phyloP scores from a whole-genome alignment of 2,329 filamentous ascomycete genomes.

The Ceratocystiopsis brevicomis region DNA sequence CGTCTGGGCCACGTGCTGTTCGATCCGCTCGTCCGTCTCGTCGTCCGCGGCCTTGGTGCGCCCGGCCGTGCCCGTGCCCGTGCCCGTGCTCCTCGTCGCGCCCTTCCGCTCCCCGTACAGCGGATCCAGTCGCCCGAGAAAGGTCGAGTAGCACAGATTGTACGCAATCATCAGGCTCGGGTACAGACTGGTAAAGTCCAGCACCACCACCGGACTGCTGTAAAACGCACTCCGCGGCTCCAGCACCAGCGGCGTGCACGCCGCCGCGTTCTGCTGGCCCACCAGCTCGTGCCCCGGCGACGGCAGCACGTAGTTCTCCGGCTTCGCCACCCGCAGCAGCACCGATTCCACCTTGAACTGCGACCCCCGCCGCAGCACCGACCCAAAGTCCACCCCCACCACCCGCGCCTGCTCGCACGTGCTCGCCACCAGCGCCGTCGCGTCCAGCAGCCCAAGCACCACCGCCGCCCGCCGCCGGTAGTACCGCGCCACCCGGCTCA shows the following conservation, averaged over 20 bases:
- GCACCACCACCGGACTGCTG: conserved; percentile 66
- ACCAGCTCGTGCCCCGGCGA: conserved; percentile 87
- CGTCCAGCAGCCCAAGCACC: conserved; percentile 77
- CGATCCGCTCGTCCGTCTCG: background rate
- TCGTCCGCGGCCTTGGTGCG: background rate
- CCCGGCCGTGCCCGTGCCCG: no score
- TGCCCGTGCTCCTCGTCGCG: background rate
- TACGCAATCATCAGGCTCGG: conserved; percentile 98
- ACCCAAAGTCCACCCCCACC: conserved; percentile 90
- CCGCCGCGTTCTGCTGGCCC: conserved; percentile 79
- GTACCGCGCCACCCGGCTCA: conserved; percentile 60
- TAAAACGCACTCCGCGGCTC: conserved; percentile 94
- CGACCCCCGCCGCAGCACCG: conserved; percentile 82
- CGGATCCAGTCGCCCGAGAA: conserved; percentile 52
- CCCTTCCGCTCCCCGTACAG: conserved; percentile 4
- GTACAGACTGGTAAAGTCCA: conserved; percentile 93
- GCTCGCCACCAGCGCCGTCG: conserved; percentile 70
- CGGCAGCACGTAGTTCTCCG: conserved; percentile 78
- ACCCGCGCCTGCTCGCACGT: conserved; percentile 90
- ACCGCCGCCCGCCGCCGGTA: conserved; percentile 58
- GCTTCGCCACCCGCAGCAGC: conserved; percentile 97
- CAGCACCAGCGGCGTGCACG: conserved; percentile 91
- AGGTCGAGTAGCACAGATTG: conserved; percentile 97
- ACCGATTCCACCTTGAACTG: conserved; percentile 98
- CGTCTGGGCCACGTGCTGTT: background rate